These are phyloP conservation scores for Sophora flavescens DNA, from an alignment of 306 rosid genomes.

Conservation along the genomic window DNA sequence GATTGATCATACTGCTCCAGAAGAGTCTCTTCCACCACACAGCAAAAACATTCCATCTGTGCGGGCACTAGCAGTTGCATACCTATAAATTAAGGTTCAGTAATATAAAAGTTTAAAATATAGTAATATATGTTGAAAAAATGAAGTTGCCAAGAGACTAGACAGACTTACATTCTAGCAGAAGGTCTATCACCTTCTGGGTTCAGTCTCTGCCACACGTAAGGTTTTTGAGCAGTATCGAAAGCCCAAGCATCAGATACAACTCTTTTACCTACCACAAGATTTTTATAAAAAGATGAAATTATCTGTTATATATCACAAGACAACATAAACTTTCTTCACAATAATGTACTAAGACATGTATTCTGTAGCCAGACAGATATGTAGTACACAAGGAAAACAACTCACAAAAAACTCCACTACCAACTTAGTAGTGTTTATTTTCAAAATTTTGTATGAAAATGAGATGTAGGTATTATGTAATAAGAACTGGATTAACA, in stretches of 20 bases:
- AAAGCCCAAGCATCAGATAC: slow-evolving; percentile 95
- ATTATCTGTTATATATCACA: slow-evolving; percentile 38
- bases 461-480: slow-evolving; percentile 4
- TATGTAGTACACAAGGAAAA: slow-evolving; percentile 38
- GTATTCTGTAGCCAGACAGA: slow-evolving; percentile 36
- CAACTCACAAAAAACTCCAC: slow-evolving; percentile 28
- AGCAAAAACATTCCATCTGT: slow-evolving; percentile 99
- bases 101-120: slow-evolving; percentile 22
- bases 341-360: slow-evolving; percentile 25
- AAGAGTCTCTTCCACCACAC: slow-evolving; percentile 97
- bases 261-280: slow-evolving; percentile 79
- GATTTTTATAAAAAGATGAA: slow-evolving; percentile 25
- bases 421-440: background rate
- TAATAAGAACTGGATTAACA: slow-evolving; percentile 40
- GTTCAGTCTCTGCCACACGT: slow-evolving; percentile 86
- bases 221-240: slow-evolving; percentile 99
- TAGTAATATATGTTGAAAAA: slow-evolving; percentile 8
- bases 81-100: slow-evolving; percentile 71
- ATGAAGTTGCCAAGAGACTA: slow-evolving; percentile 30
- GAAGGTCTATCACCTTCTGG: slow-evolving; percentile 99
- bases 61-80: slow-evolving; percentile 98
- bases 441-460: slow-evolving; percentile 7
- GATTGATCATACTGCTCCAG: slow-evolving; percentile 79
- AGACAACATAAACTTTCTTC: slow-evolving; percentile 34
- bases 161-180: slow-evolving; percentile 91